Evolutionary conservation across 257 asterid genomes (phyloP), one percentile per base, ranked within the genome.

Genomic region (Scutellaria galericulata): DNA sequence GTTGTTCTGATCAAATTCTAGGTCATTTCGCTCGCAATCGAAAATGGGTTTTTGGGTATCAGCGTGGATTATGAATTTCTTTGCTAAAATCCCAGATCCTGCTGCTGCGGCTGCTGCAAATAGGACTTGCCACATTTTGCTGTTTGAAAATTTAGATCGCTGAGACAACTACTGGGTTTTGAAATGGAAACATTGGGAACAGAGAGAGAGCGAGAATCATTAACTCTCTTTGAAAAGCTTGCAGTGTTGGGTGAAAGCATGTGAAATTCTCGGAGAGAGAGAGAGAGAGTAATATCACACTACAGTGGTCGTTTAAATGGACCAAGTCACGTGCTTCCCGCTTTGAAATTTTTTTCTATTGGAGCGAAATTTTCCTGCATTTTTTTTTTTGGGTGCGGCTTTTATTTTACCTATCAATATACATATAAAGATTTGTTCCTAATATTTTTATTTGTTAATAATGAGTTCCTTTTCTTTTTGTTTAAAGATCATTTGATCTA

Each of bases 41-140:
- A 68, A 64, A 74, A 3, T 51, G 83, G 82, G 81, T 42, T 35
- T 56, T 70, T 81, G 54, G 47, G 75, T 9, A 12, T 73, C 80
- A 55, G n/a, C 46, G 51, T 84, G 78, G 65, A 71, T 76, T 51
- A 83, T 75, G 15, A 88, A 77, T 68, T 77, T 86, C 80, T 85
- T 90, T 63, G 97, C 97, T 72, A 90, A 75, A 79, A 90, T 86
- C 51, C 93, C 86, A 73, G 96, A 88, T 75, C 96, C 97, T 62
- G 97, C 93, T 13, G 84, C 90, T 4, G 90, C 89, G 5, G 90
- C 90, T 10, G 96, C 94, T 20, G 88, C 95, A 7, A 82, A 51
- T 70, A 90, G 66, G 45, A 84, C 81, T 82, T 85, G 95, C 96
- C 95, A 87, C 96, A 90, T 88, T 86, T 11, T 44, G 66, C 35